Conservation (phyloP, 345 rosid species). For the Sisymbrium altissimum region DNA sequence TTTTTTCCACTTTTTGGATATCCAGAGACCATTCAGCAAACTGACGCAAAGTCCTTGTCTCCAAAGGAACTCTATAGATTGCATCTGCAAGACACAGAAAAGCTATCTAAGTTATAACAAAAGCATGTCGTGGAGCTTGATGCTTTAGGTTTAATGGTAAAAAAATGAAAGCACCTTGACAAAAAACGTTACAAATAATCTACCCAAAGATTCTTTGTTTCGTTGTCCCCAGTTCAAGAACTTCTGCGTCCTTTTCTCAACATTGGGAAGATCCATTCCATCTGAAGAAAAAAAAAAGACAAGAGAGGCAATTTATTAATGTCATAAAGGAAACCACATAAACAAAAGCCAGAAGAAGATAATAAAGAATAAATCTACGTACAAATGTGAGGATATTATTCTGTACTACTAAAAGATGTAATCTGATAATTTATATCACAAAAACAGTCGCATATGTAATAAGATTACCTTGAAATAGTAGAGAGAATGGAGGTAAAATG, state of each 20-base stretch:
- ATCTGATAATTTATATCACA: background rate
- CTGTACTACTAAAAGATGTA: background rate
- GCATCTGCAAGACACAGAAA: conserved; percentile 38
- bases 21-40: conserved; percentile 44
- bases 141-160: background rate
- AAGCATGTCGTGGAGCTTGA: background rate
- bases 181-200: conserved; percentile 27
- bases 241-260: conserved; percentile 31
- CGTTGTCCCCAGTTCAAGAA: conserved; percentile 45
- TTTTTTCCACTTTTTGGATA: conserved; percentile 34
- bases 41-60: conserved; percentile 50
- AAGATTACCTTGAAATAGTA: conserved; percentile 43
- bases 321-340: background rate
- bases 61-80: conserved; percentile 54
- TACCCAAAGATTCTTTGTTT: conserved; percentile 43
- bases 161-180: conserved; percentile 8
- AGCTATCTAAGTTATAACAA: background rate
- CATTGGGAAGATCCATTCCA: conserved; percentile 41
- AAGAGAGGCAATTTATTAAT: background rate
- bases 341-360: background rate
- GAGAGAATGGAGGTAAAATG: conserved; percentile 58
- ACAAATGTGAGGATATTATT: background rate
- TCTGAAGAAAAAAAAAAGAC: conserved; percentile 26
- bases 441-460: background rate
- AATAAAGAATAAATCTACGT: background rate